A percentile compares a stretch with the other conserved stretches of the same genome.
Conservation (phyloP, 148 eudicot species). For the Rhododendron vialii region DNA sequence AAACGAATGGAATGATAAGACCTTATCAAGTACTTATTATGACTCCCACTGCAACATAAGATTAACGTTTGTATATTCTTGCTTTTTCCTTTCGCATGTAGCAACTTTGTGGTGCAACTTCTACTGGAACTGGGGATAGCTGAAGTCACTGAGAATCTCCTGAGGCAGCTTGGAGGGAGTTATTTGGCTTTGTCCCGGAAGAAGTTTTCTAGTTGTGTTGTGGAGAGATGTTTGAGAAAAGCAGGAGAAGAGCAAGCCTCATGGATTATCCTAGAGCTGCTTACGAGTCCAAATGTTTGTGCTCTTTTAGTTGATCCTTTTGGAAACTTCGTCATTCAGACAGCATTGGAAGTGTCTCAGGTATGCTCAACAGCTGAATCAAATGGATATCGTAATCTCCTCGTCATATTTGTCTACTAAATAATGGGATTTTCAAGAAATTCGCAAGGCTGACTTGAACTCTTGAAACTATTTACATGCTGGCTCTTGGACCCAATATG, state of each 20-base stretch:
- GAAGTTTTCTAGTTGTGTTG: constrained; percentile 52
- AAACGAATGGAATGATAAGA: not conserved
- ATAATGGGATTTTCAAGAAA: too few relatives aligned
- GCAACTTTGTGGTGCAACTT: constrained; percentile 50
- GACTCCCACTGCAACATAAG: not conserved
- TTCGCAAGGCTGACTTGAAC: not conserved
- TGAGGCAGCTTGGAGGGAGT: constrained; percentile 31
- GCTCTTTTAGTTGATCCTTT: constrained; percentile 44
- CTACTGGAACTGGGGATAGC: constrained; percentile 24
- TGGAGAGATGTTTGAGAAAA: constrained; percentile 37
- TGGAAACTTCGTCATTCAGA: constrained; percentile 52
- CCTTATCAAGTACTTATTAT: not conserved
- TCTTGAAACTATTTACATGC: not conserved
- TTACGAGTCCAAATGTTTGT: constrained; percentile 20
- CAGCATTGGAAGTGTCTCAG: constrained; percentile 38
- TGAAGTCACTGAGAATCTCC: constrained; percentile 23
- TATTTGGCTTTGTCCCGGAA: constrained; percentile 36
- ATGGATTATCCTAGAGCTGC: constrained; percentile 31
- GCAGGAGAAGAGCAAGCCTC: constrained; percentile 25
- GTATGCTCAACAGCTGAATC: constrained; percentile 13
- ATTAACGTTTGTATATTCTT: too few relatives aligned
- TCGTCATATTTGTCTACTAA: not conserved
- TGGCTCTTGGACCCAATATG: not conserved
- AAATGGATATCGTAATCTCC: not conserved
- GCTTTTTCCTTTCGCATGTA: too few relatives aligned